Conservation (phyloP, 2,329 filamentous ascomycete genomes). For the Madurella mycetomatis region DNA sequence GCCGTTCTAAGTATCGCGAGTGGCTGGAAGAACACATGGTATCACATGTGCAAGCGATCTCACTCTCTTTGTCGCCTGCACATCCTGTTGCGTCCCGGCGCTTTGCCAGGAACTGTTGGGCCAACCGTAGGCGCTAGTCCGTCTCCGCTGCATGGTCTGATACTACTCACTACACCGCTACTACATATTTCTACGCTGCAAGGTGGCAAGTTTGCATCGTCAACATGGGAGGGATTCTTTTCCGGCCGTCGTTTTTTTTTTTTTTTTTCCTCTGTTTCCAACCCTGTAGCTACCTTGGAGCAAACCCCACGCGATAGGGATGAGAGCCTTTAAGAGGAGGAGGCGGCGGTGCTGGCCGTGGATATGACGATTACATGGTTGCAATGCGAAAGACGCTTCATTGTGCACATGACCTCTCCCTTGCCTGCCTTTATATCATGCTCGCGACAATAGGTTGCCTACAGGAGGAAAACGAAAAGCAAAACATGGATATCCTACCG, state of each 20-base stretch:
- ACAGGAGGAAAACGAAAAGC: neutral
- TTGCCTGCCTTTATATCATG: neutral
- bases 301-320: neutral
- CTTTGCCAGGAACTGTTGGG: slow-evolving; percentile 22
- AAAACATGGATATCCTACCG: too few species aligned
- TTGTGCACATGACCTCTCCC: neutral
- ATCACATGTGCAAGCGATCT: neutral
- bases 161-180: neutral
- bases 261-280: slow-evolving; percentile 10
- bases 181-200: slow-evolving; percentile 3
- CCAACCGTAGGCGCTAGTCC: slow-evolving; percentile 1
- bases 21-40: neutral
- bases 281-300: slow-evolving; percentile 16
- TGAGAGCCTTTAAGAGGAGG: neutral
- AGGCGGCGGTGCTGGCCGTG: neutral
- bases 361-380: slow-evolving; percentile 16
- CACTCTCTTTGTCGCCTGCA: slow-evolving; percentile 1
- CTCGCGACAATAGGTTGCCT: neutral
- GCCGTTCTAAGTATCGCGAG: neutral
- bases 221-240: neutral
- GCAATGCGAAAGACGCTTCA: slow-evolving; percentile 16
- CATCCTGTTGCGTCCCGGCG: slow-evolving; percentile 19
- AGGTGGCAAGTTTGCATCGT: slow-evolving; percentile 12
- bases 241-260: neutral
- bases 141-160: neutral